Base-by-base conservation (phyloP, 2,329 filamentous ascomycete species). In the Trichophyton mentagrophytes region DNA sequence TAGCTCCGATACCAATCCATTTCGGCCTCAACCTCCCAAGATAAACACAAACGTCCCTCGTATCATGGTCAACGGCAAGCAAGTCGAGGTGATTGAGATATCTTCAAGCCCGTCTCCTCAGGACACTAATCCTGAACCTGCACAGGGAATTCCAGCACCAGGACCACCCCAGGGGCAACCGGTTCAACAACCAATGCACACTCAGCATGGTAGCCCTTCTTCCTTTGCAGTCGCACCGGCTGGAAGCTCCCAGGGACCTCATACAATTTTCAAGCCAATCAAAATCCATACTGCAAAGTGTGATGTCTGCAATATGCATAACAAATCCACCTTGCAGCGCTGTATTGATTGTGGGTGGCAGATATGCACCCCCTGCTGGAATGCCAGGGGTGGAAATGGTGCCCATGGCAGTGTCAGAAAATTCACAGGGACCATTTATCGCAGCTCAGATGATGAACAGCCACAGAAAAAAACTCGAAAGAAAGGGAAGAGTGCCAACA, bases 221-320 rank as follows among this genome's bases (percentile, higher is more conserved):
- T 8, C 55, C 7, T 40, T 17, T 15, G 1, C 33, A 9, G 38
- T 20, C 15, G 25, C 40, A 33, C 25, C 42, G 17, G 17, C 40
- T 9, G 25, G 40, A 3, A 30, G 30, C 57, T 9, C 27, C 3
- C 57, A n/a, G 33, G 9, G 33, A 8, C 55, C 58, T 25, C 66
- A 69, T 60, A 65, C 61, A 6, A 62, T 60, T 7, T 74, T 73
- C 63, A 64, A 63, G n/a, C 58, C 64, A 6, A 62, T 74, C 13
- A 57, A 59, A 3, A 69, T 70, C 7, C 69, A 70, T 60, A 74
- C 72, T 0, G 72, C 71, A 0, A 73, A 73, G 61, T 76, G 73
- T 58, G 73, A 76, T 58, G 42, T 69, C 1, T 76, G 73, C 65
- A 68, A 71, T 42, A 56, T 58, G 1, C 68, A 72, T 47, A 75